Evolutionary conservation across 2,329 filamentous ascomycete genomes (phyloP), one percentile per base, ranked within the genome.

Genomic region (Falciphora oryzae): DNA sequence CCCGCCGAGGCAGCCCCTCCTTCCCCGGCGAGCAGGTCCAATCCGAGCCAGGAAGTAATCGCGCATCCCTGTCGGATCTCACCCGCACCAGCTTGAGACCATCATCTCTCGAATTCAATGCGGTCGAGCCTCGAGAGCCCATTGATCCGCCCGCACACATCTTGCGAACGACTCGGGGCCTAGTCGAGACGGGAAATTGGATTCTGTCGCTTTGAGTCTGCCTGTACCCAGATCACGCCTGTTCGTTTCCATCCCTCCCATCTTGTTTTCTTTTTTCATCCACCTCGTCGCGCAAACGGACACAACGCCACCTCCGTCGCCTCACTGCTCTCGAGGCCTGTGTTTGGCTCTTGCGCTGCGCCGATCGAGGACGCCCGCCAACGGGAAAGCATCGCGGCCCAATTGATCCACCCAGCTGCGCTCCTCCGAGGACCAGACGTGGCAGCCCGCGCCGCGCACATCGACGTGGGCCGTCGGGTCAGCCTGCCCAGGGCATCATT

Each of bases 371-470:
- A 32, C 32, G 32, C 32, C 32, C 32, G 32, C 32, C 32, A 32
- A 5, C 11, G 38, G 29, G 3, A 28, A 29, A 25, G 31, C 62
- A 59, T 63, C 62, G 62, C 62, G 62, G 57, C 57, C 62, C 62
- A 59, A 63, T 63, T 27, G 57, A 32, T 57, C 57, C 62, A 31
- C 35, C 62, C 62, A 53, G 18, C 44, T 25, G n/a, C 7, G 44
- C 44, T 22, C 6, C 44, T 50, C 18, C 18, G 22, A 50, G 22
- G 44, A n/a, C 44, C 18, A 53, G 44, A 53, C 44, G 44, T 53
- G 44, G 44, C 44, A 53, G 44, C 22, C 18, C 14, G 18, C 44
- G 8, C 18, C 6, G 22, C 44, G 22, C 44, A 2, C 44, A 53
- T 53, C 44, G 44, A 53, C 44, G 44, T 53, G 44, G 44, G n/a